Evolutionary conservation across 164 flowering plant genomes (phyloP), one percentile per base, ranked within the genome.

Genomic region (Tinospora cordifolia): DNA sequence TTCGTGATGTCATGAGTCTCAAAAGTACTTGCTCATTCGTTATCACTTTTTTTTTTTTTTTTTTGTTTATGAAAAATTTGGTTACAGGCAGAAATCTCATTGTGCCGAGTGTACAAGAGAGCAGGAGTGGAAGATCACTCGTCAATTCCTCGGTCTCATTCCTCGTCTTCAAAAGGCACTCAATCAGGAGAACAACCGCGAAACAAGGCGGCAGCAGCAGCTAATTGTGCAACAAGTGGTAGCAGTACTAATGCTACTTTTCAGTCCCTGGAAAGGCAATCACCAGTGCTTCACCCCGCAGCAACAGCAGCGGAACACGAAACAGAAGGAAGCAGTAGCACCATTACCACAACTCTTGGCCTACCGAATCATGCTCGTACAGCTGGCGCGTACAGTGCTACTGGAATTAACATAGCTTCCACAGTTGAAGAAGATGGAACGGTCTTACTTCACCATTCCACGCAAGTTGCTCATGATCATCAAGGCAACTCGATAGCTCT

Each of bases 101-200:
- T 93, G 10, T 93, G 98, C 64, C 87, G 98, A 0, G 98, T 93
- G 62, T 91, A 91, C 84, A 93, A 93, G 79, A 77, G 98, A 79
- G 83, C 96, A 0, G 96, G 96, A 72, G 90, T 91, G 3, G 96
- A 90, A 79, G 94, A 89, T 71, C 92, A 92, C 73, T 87, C 84
- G 0, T 83, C 91, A 0, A 82, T 84, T 44, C 90, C 93, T 19
- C 85, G 88, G 5, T 73, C 81, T 0, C 80, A 84, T 24, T 64
- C 86, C 19, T 83, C 90, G 11, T 79, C 87, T 6, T 79, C 88
- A 8, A 59, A 75, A 76, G 58, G 68, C 22, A n/a, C 58, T 2
- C 76, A 72, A 27, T 17, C 71, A 0, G 25, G 22, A 5, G 60
- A 22, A 17, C 60, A 30, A 30, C 36, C 5, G 22, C 58, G 22